These are phyloP conservation scores for Tricholoma sp. DNA, from an alignment of 768 basidiomycete species.

Conservation along the genomic window DNA sequence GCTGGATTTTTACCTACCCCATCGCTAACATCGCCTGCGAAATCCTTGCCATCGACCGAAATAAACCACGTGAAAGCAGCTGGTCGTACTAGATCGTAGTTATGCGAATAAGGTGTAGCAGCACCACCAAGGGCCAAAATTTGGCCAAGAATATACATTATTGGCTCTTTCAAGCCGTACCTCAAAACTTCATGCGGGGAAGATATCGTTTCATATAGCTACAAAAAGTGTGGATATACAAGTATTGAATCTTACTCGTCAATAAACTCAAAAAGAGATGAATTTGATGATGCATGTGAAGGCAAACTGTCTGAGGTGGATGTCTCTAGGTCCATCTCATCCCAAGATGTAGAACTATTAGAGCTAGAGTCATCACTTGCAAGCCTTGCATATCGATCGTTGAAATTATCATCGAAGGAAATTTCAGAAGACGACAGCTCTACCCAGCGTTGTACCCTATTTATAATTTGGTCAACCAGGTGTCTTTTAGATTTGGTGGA, in stretches of 20 bases:
- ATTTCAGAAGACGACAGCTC: neutral
- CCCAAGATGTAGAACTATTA: constrained; percentile 2
- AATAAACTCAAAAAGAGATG: neutral
- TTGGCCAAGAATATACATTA: neutral
- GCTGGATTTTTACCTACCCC: constrained; percentile 76
- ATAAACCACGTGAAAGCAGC: constrained; percentile 50
- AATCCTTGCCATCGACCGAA: constrained; percentile 44
- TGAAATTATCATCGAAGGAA: neutral
- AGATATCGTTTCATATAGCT: neutral
- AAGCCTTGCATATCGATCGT: neutral
- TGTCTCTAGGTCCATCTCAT: neutral
- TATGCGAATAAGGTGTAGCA: neutral
- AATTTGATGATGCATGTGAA: neutral
- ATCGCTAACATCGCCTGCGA: constrained; percentile 29
- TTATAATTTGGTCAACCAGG: neutral
- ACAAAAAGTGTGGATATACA: neutral
- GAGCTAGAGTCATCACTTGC: neutral
- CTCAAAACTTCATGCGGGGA: no score
- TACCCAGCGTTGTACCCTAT: neutral
- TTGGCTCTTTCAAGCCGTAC: no score
- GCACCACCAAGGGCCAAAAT: no score
- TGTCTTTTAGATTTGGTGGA: neutral
- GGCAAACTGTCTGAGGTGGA: neutral
- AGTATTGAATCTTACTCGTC: neutral
- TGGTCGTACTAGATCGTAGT: constrained; percentile 57